A percentile compares a stretch with the other conserved stretches of the same genome.
Evolutionary conservation across 805 yeast genomes (phyloP).

Genomic region (Jamesozyma jinghongensis): DNA sequence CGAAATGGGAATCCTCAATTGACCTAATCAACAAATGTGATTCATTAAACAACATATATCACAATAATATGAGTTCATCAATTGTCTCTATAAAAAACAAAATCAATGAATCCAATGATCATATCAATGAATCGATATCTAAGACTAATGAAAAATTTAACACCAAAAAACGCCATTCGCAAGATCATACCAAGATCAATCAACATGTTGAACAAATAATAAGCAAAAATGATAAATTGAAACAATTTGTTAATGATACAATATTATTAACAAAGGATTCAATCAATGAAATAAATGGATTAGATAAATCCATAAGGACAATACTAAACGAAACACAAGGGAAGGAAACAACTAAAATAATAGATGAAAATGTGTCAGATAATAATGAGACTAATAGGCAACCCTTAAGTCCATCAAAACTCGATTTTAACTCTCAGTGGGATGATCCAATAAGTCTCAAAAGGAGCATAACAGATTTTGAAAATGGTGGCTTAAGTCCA

Average conservation of each 20-base stretch:
- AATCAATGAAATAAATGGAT: slow-evolving; percentile 5
- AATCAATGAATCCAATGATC: slow-evolving; percentile 11
- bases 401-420: background rate
- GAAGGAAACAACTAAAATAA: background rate
- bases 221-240: slow-evolving; percentile 11
- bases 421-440: too few relatives aligned
- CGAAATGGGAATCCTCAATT: slow-evolving; percentile 26
- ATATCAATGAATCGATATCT: slow-evolving; percentile 12
- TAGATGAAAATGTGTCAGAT: background rate
- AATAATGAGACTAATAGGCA: background rate
- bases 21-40: slow-evolving; percentile 29
- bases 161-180: slow-evolving; percentile 3
- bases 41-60: slow-evolving; percentile 20
- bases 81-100: slow-evolving; percentile 15
- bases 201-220: slow-evolving; percentile 15
- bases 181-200: slow-evolving; percentile 9
- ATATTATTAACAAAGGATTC: slow-evolving; percentile 5
- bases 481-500: background rate
- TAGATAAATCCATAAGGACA: slow-evolving; percentile 8
- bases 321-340: slow-evolving; percentile 7
- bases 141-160: slow-evolving; percentile 11
- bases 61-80: slow-evolving; percentile 12
- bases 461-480: background rate
- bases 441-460: background rate
- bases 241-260: slow-evolving; percentile 7